These are phyloP conservation scores for Botryotinia calthae DNA, from an alignment of 2,329 filamentous ascomycete species.

Conservation along the genomic window DNA sequence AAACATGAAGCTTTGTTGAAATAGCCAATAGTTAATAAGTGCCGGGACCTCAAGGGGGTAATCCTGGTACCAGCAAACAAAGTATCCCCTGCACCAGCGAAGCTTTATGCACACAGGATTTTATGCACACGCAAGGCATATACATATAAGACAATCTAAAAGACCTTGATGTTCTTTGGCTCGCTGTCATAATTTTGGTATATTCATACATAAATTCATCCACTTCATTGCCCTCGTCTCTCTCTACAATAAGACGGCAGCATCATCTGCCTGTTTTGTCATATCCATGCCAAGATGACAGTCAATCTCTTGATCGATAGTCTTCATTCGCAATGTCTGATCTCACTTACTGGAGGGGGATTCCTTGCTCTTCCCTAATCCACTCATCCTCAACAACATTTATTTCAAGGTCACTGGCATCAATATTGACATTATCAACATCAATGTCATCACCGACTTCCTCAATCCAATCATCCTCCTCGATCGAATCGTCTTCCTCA, in stretches of 20 bases:
- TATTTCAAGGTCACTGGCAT: neutral
- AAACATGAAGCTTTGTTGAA: neutral
- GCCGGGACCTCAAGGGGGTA: neutral
- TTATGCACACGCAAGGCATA: too few relatives aligned
- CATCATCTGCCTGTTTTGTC: neutral
- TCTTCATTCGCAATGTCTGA: neutral
- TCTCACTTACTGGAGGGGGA: neutral
- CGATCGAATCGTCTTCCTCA: neutral
- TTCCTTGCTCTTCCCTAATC: neutral
- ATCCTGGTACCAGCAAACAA: neutral
- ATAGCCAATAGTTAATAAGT: neutral
- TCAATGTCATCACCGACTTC: neutral
- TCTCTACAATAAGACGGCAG: neutral
- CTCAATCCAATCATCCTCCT: neutral
- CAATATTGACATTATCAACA: neutral
- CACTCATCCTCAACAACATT: neutral
- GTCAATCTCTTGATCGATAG: neutral
- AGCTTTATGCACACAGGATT: neutral
- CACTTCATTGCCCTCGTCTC: neutral
- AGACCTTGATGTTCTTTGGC: neutral
- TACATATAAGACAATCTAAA: neutral
- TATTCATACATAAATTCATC: neutral
- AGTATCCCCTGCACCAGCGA: neutral
- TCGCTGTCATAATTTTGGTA: neutral
- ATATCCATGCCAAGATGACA: neutral